A percentile compares a stretch with the other conserved stretches of the same genome.
Evolutionary conservation across 306 rosid species (phyloP).

Genomic region (Quercus rubra): DNA sequence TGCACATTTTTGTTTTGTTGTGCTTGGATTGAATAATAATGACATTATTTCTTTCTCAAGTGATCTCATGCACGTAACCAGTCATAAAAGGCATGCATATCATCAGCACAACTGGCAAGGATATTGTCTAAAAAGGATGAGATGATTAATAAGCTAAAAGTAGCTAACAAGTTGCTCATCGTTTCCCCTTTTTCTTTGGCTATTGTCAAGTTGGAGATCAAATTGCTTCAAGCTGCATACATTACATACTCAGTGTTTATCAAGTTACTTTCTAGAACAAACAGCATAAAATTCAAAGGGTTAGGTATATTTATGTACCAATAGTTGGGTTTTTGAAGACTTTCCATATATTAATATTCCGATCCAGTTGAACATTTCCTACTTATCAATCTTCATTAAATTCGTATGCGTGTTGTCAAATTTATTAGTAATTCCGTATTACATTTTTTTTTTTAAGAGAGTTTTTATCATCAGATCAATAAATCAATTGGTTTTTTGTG

Average conservation of each 20-base stretch:
- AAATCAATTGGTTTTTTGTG: no score
- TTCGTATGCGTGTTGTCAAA: no score
- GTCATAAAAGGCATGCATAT: conserved; percentile 5
- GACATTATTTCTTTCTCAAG: no score
- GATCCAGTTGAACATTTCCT: not conserved
- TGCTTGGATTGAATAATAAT: not conserved
- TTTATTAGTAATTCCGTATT: no score
- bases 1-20: not conserved
- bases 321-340: not conserved
- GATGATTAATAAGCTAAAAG: no score
- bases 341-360: not conserved
- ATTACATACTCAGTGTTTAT: not conserved
- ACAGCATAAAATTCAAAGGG: not conserved
- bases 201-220: not conserved
- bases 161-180: not conserved
- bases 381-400: not conserved
- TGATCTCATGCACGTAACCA: no score
- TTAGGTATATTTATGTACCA: not conserved
- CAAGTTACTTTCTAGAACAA: not conserved
- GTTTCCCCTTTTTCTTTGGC: not conserved
- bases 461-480: no score
- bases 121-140: no score
- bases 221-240: not conserved
- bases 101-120: not conserved
- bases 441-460: no score